Evolutionary conservation across 352 stramenopile genomes (phyloP).

Genomic region (Globisporangium splendens): DNA sequence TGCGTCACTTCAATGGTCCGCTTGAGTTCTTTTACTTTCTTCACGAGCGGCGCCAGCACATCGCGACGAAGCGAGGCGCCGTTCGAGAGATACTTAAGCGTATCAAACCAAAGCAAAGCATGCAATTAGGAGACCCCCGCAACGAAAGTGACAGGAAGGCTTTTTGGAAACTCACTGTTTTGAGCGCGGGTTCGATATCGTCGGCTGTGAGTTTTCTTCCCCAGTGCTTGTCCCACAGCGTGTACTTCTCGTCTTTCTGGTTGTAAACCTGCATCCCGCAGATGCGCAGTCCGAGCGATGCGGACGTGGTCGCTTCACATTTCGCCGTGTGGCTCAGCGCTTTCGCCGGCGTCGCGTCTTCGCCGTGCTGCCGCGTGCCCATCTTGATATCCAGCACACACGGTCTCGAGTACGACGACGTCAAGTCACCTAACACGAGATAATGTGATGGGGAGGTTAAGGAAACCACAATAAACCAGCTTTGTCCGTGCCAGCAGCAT

Average conservation of each 20-base stretch:
- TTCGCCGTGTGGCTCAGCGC: constrained; percentile 67
- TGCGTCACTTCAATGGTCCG: constrained; percentile 34
- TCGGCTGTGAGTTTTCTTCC: constrained; percentile 45
- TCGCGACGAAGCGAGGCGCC: constrained; percentile 35
- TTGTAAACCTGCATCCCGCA: constrained; percentile 85
- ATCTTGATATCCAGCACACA: constrained; percentile 85
- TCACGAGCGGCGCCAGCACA: constrained; percentile 36
- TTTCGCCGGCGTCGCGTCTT: constrained; percentile 63
- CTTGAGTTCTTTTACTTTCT: constrained; percentile 44
- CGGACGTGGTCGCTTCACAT: constrained; percentile 70
- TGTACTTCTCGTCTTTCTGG: constrained; percentile 48
- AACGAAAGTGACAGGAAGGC: no score
- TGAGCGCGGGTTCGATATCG: constrained; percentile 61
- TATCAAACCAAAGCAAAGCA: not conserved
- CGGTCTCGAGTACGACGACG: constrained; percentile 48
- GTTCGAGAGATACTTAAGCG: constrained; percentile 56
- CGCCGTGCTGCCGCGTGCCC: constrained; percentile 73
- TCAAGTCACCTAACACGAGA: constrained; percentile 69
- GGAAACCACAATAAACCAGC: not conserved
- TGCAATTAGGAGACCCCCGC: not conserved
- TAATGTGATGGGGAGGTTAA: constrained; percentile 34
- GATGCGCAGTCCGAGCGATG: constrained; percentile 58
- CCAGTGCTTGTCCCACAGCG: constrained; percentile 80
- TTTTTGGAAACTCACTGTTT: constrained; percentile 50
- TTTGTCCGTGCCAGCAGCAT: not conserved